phyloP scores from a whole-genome alignment of 805 yeast genomes.

The Metschnikowia borealis region DNA sequence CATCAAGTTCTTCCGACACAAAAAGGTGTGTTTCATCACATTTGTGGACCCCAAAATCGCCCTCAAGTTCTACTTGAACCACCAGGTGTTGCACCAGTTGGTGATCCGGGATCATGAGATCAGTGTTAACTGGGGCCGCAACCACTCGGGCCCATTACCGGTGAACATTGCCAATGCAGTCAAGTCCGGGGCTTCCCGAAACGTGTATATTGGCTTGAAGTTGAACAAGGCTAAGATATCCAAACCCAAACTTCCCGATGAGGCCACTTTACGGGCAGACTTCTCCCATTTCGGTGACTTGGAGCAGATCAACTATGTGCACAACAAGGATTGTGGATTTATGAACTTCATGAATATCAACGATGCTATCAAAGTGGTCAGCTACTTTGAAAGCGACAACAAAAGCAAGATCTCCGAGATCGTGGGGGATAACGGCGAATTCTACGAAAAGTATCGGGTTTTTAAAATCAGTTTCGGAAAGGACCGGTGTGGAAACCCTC shows the following conservation, averaged over 20 bases:
- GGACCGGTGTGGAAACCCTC: slow-evolving; percentile 78
- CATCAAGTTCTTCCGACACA: slow-evolving; percentile 49
- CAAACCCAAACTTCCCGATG: slow-evolving; percentile 30
- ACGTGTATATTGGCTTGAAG: slow-evolving; percentile 66
- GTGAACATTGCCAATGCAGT: slow-evolving; percentile 58
- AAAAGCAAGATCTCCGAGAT: slow-evolving; percentile 33
- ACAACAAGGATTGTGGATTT: slow-evolving; percentile 70
- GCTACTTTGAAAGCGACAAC: slow-evolving; percentile 43
- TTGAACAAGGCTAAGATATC: slow-evolving; percentile 17
- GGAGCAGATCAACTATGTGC: slow-evolving; percentile 72
- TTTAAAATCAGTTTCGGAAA: slow-evolving; percentile 68
- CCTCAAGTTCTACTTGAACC: slow-evolving; percentile 58
- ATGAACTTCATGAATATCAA: slow-evolving; percentile 62
- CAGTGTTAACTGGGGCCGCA: slow-evolving; percentile 69
- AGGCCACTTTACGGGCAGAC: slow-evolving; percentile 51
- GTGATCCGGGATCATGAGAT: slow-evolving; percentile 58
- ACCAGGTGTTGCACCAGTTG: slow-evolving; percentile 53
- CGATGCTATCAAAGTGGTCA: slow-evolving; percentile 62
- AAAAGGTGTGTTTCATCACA: slow-evolving; percentile 63
- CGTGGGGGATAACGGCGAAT: slow-evolving; percentile 31
- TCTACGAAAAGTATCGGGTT: slow-evolving; percentile 44
- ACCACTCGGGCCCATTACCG: slow-evolving; percentile 59
- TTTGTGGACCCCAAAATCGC: slow-evolving; percentile 65
- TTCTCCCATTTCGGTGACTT: slow-evolving; percentile 63
- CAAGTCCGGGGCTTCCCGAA: slow-evolving; percentile 71